Base-by-base conservation (phyloP, 345 rosid genomes). In the Corymbia maculata region DNA sequence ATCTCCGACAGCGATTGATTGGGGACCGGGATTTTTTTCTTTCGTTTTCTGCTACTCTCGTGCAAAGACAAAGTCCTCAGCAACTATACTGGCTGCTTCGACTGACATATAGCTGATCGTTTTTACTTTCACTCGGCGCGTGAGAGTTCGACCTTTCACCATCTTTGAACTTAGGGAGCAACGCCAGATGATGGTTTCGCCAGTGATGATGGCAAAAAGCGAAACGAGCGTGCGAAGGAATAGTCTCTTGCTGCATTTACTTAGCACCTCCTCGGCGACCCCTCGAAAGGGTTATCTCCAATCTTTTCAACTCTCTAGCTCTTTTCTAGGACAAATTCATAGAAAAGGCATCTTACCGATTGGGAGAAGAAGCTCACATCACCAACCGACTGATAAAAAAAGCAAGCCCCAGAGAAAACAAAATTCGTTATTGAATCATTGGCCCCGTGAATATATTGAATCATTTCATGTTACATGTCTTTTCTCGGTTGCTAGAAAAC, bases 21-120 rank as follows among this genome's bases (percentile, higher is more conserved):
- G 88, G 89, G 91, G 92, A 89, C 87, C 52, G 89, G 53, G 91
- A 89, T 87, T 89, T 57, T 88, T 89, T 90, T 44, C 57, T 90
- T 87, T 87, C 42, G 4, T 10, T 86, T 21, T 47, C 32, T 7
- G 47, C 42, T 44, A 59, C 52, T 8, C 61, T 42, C 75, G 50
- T 42, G 75, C 68, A 8, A 86, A 55, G 61, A 57, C 87, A 30
- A 85, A 30, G 61, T 75, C 84, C 84, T 75, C 49, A 75, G 84
- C 84, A 42, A 36, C 26, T 75, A 49, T 49, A 75, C 84, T 22
- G 19, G 84, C 84, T 42, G 49, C 47, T 75, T 42, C 84, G 42
- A 26, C 21, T 10, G 84, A 75, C 49, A 42, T 42, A 10, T 42
- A 10, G 28, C 19, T 7, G 4, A 42, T 75, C 66, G 12, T 59